phyloP scores from a whole-genome alignment of 768 basidiomycete genomes.

The Boletellus ananiceps region DNA sequence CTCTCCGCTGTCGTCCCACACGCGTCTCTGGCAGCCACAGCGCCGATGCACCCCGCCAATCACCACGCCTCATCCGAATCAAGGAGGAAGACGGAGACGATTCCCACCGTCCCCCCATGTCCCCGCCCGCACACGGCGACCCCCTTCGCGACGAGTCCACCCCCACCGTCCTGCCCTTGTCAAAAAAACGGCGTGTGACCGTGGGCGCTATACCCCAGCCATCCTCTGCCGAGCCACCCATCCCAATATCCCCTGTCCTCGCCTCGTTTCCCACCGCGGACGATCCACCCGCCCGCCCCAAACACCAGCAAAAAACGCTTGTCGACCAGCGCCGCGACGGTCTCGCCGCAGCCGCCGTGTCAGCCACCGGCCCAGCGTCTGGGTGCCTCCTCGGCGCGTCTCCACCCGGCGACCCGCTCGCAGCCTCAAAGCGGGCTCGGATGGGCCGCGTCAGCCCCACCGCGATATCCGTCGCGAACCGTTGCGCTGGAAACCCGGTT shows the following conservation, averaged over 20 bases:
- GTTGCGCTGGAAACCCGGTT: constrained; percentile 24
- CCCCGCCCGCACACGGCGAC: constrained; percentile 25
- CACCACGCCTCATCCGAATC: constrained; percentile 40
- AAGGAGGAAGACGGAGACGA: constrained; percentile 63
- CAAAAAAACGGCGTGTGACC: constrained; percentile 69
- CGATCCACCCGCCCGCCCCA: constrained; percentile 62
- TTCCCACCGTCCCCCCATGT: constrained; percentile 27
- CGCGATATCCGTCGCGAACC: constrained; percentile 16
- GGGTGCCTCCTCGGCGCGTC: constrained; percentile 26
- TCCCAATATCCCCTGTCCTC: constrained; percentile 25
- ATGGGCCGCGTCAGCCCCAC: constrained; percentile 40
- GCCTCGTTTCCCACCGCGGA: constrained; percentile 58
- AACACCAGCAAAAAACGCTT: constrained; percentile 65
- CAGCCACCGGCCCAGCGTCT: constrained; percentile 17
- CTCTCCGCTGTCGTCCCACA: constrained; percentile 2
- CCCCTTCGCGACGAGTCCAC: constrained; percentile 29
- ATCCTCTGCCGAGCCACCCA: constrained; percentile 35
- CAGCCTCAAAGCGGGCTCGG: constrained; percentile 26
- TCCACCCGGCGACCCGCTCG: constrained; percentile 21
- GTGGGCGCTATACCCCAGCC: constrained; percentile 64
- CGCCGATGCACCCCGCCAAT: constrained; percentile 35
- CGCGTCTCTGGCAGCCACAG: constrained; percentile 20
- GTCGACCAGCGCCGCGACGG: constrained; percentile 51
- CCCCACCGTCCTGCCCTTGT: constrained; percentile 38
- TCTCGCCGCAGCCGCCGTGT: constrained; percentile 22